Evolutionary conservation across 495 filamentous ascomycete species (phyloP), one percentile per base, ranked within the genome.

Genomic region (Geopyxis carbonaria): DNA sequence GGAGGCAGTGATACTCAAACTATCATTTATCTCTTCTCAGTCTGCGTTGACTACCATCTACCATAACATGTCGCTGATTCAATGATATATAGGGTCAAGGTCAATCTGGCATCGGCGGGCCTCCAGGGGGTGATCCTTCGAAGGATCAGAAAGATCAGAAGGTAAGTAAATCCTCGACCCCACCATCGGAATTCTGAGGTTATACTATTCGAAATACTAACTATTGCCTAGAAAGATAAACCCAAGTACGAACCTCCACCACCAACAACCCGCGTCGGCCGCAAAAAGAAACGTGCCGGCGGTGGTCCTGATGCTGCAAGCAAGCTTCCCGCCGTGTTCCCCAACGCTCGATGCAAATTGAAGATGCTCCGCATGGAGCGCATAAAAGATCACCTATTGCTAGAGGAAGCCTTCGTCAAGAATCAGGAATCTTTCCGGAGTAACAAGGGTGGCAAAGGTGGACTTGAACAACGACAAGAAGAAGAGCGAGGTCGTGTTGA

Each of bases 231-330:
- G 85, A 93, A 99, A 70, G 84, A 95, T 33, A 95, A 95, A 73
- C 89, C 91, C 45, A 93, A 83, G 77, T 95, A 99, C 66, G 89
- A 99, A 59, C 89, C 89, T 33, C 89, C 89, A 43, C 91, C 91
- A 58, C 89, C 89, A 29, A 97, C 89, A 23, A 95, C 89, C 43
- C 85, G 89, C 56, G 78, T 99, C 58, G 89, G 89, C n/a, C 79
- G 87, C 47, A 92, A 85, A 76, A 56, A 56, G 43, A 95, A 95
- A 73, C 85, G 85, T 64, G 89, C 76, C 71, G 73, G 72, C 24
- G 84, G 78, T 42, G 91, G 89, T 35, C 82, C 84, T 40, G 93
- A 83, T 60, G 85, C 89, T 27, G 78, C 89, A 7, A 78, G 85
- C 16, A 99, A 99, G 61, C 75, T 99, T 4, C 89, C 89, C 28